phyloP scores from a whole-genome alignment of 2,329 filamentous ascomycete genomes.

The Furcasterigmium furcatum region DNA sequence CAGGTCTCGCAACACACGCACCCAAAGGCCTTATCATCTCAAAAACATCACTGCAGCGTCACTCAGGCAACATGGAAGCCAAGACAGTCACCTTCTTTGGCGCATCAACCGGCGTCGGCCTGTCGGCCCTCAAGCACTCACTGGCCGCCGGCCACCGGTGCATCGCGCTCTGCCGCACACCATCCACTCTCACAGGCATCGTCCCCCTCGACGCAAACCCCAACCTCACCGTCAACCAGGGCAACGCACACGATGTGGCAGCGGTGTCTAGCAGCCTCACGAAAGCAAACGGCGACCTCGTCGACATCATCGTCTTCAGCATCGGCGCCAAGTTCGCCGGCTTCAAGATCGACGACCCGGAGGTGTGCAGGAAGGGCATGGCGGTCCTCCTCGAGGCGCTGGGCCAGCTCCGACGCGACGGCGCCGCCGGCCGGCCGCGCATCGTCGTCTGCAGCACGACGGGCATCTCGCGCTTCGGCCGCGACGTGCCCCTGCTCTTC shows the following conservation, averaged over 20 bases:
- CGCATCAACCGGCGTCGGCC: conserved; percentile 46
- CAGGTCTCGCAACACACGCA: too few relatives aligned
- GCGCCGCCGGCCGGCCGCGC: conserved; percentile 22
- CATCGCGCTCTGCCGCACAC: conserved; percentile 46
- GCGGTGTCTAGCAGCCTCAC: too few relatives aligned
- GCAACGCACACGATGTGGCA: conserved; percentile 18
- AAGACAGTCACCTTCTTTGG: conserved; percentile 52
- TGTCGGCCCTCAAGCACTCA: conserved; percentile 39
- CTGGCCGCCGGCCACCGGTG: conserved; percentile 43
- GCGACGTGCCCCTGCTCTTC: conserved; percentile 37
- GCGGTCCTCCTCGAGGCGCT: conserved; percentile 36
- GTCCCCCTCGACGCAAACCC: conserved; percentile 23
- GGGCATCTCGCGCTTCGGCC: conserved; percentile 31
- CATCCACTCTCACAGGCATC: conserved; percentile 39
- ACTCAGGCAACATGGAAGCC: too few relatives aligned
- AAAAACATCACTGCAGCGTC: too few relatives aligned
- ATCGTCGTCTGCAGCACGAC: conserved; percentile 38
- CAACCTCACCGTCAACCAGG: conserved; percentile 35
- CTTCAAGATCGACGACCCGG: conserved; percentile 37
- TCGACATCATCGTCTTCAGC: conserved; percentile 43
- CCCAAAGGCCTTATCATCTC: too few relatives aligned
- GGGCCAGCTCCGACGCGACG: conserved; percentile 17
- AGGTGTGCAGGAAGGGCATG: conserved; percentile 44
- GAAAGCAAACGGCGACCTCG: conserved; percentile 30
- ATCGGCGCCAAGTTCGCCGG: conserved; percentile 37